phyloP scores from a whole-genome alignment of 2,329 filamentous ascomycete genomes.

The Cladosporium halotolerans region DNA sequence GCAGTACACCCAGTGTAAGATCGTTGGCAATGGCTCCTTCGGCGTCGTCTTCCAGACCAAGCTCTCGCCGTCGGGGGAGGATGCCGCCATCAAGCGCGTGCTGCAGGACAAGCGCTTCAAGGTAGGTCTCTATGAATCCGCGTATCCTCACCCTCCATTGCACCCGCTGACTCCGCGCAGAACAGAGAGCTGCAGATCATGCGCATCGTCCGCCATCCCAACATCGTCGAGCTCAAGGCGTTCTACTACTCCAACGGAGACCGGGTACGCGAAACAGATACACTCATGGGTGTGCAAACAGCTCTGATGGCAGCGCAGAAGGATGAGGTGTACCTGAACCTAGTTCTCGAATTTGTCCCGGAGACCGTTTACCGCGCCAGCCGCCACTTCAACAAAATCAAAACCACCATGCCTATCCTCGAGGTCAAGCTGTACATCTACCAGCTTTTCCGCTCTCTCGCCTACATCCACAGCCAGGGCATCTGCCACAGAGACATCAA shows the following conservation, averaged over 20 bases:
- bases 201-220: slow-evolving; percentile 97
- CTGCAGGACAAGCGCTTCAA: slow-evolving; percentile 99
- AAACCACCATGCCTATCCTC: slow-evolving; percentile 97
- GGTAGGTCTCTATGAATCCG: slow-evolving; percentile 45
- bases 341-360: slow-evolving; percentile 95
- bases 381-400: slow-evolving; percentile 99
- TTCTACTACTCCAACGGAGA: slow-evolving; percentile 99
- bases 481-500: slow-evolving; percentile 99
- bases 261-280: slow-evolving; percentile 55
- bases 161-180: slow-evolving; percentile 45
- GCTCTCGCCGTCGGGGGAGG: slow-evolving; percentile 92
- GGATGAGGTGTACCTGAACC: slow-evolving; percentile 97
- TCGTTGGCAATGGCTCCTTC: slow-evolving; percentile 97
- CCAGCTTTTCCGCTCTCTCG: slow-evolving; percentile 94
- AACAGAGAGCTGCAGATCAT: slow-evolving; percentile 99
- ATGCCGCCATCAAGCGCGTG: slow-evolving; percentile 97
- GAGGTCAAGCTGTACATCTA: slow-evolving; percentile 99
- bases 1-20: slow-evolving; percentile 99
- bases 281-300: slow-evolving; percentile 31
- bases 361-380: slow-evolving; percentile 98
- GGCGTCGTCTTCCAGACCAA: slow-evolving; percentile 99
- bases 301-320: slow-evolving; percentile 42
- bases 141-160: slow-evolving; percentile 19
- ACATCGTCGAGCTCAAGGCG: slow-evolving; percentile 97
- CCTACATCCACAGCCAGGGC: slow-evolving; percentile 98